phyloP scores from a whole-genome alignment of 2,329 filamentous ascomycete genomes.

The Neurospora sp. region DNA sequence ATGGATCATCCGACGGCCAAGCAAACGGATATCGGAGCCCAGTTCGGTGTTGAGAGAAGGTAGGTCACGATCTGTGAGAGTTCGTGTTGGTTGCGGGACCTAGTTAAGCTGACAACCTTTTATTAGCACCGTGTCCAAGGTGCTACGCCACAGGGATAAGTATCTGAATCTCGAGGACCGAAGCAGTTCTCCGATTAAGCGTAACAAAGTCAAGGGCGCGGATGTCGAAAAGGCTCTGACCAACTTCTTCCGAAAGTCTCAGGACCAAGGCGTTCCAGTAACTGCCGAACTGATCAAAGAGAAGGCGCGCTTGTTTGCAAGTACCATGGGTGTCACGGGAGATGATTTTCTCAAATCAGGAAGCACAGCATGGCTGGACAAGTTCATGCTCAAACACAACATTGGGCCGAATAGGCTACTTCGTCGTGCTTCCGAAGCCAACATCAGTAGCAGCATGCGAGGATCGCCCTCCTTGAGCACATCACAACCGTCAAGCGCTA shows the following conservation, averaged over 20 bases:
- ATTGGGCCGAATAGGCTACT: constrained; percentile 40
- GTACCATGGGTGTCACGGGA: constrained; percentile 54
- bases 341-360: constrained; percentile 64
- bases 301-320: constrained; percentile 74
- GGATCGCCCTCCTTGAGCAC: constrained; percentile 45
- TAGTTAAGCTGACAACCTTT: constrained; percentile 20
- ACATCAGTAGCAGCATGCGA: constrained; percentile 57
- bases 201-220: constrained; percentile 71
- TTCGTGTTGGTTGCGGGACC: constrained; percentile 2
- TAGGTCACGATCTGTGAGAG: constrained; percentile 32
- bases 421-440: constrained; percentile 54
- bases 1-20: constrained; percentile 84
- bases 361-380: constrained; percentile 76
- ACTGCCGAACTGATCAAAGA: constrained; percentile 76
- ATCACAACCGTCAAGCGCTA: constrained; percentile 52
- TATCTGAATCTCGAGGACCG: constrained; percentile 78
- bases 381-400: constrained; percentile 86
- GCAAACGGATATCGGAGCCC: constrained; percentile 90
- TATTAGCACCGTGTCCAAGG: constrained; percentile 92
- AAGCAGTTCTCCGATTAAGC: constrained; percentile 70
- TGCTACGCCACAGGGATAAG: constrained; percentile 87
- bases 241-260: constrained; percentile 77
- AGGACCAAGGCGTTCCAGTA: constrained; percentile 63
- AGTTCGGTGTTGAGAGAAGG: constrained; percentile 97
- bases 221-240: constrained; percentile 87